Base-by-base conservation (phyloP, 257 asterid species). In the Eustoma russellianum region DNA sequence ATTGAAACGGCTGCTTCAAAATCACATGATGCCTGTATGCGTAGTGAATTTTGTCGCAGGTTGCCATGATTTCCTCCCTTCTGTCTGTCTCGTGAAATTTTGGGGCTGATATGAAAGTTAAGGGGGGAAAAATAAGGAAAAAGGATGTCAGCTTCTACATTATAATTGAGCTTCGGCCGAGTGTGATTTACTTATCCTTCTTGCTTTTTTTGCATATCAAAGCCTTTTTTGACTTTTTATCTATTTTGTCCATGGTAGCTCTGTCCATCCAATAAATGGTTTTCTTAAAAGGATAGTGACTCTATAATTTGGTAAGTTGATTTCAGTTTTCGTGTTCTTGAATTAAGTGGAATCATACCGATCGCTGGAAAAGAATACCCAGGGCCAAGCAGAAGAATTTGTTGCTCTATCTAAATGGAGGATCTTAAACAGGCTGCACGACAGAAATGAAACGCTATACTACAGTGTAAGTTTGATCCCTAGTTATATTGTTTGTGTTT, bases 401-500 rank as follows among this genome's bases (percentile, higher is more conserved):
- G 79, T 85, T 50, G 64, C 98, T 28, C 82, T 92, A 73, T 78
- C 97, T 14, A 92, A 92, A 76, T 92, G 98, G 98, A 88, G 98
- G 75, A 88, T 92, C 69, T 70, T 92, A 70, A 92, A 92, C 71
- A 83, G 98, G 69, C 83, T 92, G 63, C 98, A 92, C 34, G 98
- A 92, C 79, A 76, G 98, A 71, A 92, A 92, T 68, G 98, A 92
- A 82, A 92, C 98, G 64, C 64, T 92, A 62, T 92, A 92, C 77
- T 92, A 92, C 76, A 71, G 99, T 64, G 99, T 88, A 81, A 79
- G 93, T 74, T 67, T 62, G 48, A 34, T 18, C 43, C 73, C 63
- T 62, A 33, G 46, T 33, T 55, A 56, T 52, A 61, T 51, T 57
- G 52, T 49, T 61, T 43, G 45, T 13, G 43, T 48, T 19, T 46